Conservation (phyloP, 371 early-diverging fungal species). For the Mortierella sp. region DNA sequence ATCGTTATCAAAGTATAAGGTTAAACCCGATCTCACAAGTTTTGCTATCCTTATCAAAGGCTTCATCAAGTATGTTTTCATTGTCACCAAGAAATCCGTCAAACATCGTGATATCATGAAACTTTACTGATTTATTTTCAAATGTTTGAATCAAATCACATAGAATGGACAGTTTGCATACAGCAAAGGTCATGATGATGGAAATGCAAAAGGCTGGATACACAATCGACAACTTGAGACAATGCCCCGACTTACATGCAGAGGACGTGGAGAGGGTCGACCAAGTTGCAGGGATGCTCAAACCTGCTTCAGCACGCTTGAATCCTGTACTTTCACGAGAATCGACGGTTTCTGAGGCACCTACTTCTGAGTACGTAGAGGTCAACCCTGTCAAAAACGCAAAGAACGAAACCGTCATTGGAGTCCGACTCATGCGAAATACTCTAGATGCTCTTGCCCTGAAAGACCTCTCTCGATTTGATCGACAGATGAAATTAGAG, state of each 20-base stretch:
- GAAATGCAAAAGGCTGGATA: conserved; percentile 72
- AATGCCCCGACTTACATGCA: conserved; percentile 60
- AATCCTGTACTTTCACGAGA: conserved; percentile 14
- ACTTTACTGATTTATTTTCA: background rate
- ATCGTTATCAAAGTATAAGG: conserved; percentile 62
- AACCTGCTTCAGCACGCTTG: conserved; percentile 33
- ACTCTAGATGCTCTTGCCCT: conserved; percentile 72
- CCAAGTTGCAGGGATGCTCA: conserved; percentile 49
- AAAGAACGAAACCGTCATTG: conserved; percentile 70
- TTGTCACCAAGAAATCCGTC: too few relatives aligned
- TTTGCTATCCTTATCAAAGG: conserved; percentile 84
- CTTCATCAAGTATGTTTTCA: conserved; percentile 69
- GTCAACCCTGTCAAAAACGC: conserved; percentile 81
- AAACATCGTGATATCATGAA: background rate
- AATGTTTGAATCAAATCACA: background rate
- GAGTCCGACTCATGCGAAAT: conserved; percentile 83
- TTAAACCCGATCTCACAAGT: conserved; percentile 75
- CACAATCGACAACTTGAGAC: conserved; percentile 59
- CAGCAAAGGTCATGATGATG: conserved; percentile 70
- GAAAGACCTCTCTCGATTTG: conserved; percentile 72
- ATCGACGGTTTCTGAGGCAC: background rate
- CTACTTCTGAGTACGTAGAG: conserved; percentile 62
- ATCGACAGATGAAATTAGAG: conserved; percentile 88
- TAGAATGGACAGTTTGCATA: conserved; percentile 67
- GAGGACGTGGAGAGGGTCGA: conserved; percentile 62